phyloP scores from a whole-genome alignment of 345 rosid genomes.

The Gossypium mustelinum region DNA sequence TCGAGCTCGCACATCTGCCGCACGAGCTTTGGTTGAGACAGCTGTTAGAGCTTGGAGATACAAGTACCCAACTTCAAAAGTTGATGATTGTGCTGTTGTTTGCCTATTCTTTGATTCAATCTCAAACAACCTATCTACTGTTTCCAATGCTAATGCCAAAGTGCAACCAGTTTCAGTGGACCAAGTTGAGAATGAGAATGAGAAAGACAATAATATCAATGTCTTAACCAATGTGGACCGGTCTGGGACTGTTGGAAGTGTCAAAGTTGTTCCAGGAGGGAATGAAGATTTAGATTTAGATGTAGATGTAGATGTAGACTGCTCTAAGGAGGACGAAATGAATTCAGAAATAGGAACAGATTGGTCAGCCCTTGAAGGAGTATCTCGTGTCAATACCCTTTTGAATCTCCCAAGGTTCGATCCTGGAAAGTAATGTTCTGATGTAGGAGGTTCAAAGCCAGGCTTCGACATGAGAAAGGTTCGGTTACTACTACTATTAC shows the following conservation, averaged over 20 bases:
- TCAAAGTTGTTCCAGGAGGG: constrained; percentile 29
- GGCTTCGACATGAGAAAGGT: not conserved
- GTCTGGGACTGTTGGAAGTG: constrained; percentile 37
- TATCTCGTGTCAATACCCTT: constrained; percentile 83
- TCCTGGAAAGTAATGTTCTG: constrained; percentile 33
- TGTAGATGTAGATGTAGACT: constrained; percentile 23
- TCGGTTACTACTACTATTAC: not conserved
- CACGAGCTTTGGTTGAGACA: constrained; percentile 69
- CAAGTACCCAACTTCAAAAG: constrained; percentile 90
- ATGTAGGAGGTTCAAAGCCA: not conserved
- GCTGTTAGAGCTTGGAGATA: constrained; percentile 88
- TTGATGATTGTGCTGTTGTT: constrained; percentile 94
- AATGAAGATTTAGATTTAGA: constrained; percentile 29
- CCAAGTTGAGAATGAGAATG: constrained; percentile 23
- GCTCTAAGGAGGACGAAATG: constrained; percentile 36
- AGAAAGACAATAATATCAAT: constrained; percentile 27
- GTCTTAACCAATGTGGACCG: constrained; percentile 29
- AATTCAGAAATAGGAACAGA: constrained; percentile 47
- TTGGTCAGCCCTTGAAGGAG: constrained; percentile 96
- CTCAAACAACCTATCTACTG: constrained; percentile 34
- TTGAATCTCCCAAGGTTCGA: constrained; percentile 72
- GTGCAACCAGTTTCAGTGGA: constrained; percentile 27
- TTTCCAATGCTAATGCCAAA: constrained; percentile 39
- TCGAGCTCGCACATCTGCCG: constrained; percentile 62
- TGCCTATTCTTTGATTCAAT: constrained; percentile 72